Conservation (phyloP, 2,329 filamentous ascomycete species). For the Metarhizium guizhouense region DNA sequence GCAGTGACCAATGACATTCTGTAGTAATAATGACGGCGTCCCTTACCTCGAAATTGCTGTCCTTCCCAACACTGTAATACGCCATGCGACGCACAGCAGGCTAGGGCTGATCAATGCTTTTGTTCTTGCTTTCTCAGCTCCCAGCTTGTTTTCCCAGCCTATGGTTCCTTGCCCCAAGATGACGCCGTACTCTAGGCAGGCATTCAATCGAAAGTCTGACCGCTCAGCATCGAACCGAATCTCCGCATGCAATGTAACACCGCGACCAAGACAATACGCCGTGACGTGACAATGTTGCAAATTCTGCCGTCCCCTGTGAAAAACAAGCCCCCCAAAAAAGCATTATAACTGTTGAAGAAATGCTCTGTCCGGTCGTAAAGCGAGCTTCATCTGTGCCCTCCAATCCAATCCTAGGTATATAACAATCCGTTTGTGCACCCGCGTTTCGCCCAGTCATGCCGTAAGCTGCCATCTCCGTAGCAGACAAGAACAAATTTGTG, state of each 20-base stretch:
- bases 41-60: not conserved
- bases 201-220: not conserved
- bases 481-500: conserved; percentile 5
- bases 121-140: not conserved
- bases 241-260: conserved; percentile 5
- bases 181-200: conserved; percentile 4
- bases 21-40: not conserved
- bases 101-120: not conserved
- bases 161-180: not conserved
- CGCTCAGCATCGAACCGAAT: not conserved
- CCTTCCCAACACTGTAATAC: not conserved
- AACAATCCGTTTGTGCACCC: conserved; percentile 10
- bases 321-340: conserved; percentile 9
- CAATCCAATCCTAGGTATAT: conserved; percentile 13
- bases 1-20: not conserved
- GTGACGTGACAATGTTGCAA: conserved; percentile 10
- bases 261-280: conserved; percentile 12
- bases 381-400: conserved; percentile 6
- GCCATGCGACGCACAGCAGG: not conserved
- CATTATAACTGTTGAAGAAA: conserved; percentile 9
- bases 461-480: conserved; percentile 6
- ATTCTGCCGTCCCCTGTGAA: conserved; percentile 9
- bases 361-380: conserved; percentile 9
- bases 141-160: not conserved
- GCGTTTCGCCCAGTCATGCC: conserved; percentile 14